Evolutionary conservation across 352 stramenopile species (phyloP).

Genomic region (Phytopythium chamaehyphon): DNA sequence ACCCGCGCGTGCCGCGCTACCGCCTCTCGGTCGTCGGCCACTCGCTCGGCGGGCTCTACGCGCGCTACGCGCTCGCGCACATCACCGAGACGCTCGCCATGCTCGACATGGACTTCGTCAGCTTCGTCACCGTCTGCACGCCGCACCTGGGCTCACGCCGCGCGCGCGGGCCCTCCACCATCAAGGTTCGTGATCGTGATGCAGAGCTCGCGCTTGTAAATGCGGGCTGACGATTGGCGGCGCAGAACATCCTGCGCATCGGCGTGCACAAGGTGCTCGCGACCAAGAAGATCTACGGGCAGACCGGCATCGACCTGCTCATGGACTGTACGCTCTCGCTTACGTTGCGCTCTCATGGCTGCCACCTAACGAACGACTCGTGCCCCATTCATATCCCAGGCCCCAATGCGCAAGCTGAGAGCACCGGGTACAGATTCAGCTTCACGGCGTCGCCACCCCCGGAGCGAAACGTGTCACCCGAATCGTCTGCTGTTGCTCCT

Average conservation of each 20-base stretch:
- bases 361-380: background rate
- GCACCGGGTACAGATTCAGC: background rate
- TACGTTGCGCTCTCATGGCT: background rate
- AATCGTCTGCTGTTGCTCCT: background rate
- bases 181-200: slow-evolving; percentile 44
- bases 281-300: slow-evolving; percentile 61
- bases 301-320: slow-evolving; percentile 71
- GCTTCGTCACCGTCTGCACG: slow-evolving; percentile 79
- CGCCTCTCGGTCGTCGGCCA: slow-evolving; percentile 69
- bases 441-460: background rate
- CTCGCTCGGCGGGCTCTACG: slow-evolving; percentile 76
- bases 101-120: slow-evolving; percentile 65
- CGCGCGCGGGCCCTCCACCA: slow-evolving; percentile 48
- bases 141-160: slow-evolving; percentile 70
- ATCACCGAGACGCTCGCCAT: slow-evolving; percentile 47
- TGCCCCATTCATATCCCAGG: background rate
- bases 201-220: background rate
- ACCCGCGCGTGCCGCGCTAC: slow-evolving; percentile 40
- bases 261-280: slow-evolving; percentile 67
- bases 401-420: background rate
- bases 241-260: slow-evolving; percentile 63
- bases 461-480: background rate
- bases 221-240: slow-evolving; percentile 4
- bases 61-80: slow-evolving; percentile 58
- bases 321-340: slow-evolving; percentile 25